Conservation (phyloP, 768 basidiomycete species). For the Tubosaeta sp. region DNA sequence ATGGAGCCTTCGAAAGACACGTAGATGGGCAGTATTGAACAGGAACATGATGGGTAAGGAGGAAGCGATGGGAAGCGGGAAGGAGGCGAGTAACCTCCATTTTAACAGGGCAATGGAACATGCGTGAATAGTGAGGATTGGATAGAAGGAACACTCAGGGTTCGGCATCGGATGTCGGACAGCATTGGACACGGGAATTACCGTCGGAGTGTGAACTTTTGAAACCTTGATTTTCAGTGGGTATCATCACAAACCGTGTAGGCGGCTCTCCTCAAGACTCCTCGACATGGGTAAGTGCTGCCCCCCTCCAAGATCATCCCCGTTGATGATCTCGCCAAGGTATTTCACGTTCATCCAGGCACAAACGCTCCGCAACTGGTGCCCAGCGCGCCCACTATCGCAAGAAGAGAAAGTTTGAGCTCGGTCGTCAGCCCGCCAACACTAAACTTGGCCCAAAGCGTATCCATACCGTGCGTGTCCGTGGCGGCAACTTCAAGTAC, state of each 20-base stretch:
- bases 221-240: slow-evolving; percentile 36
- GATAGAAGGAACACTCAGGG: not conserved
- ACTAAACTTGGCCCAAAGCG: slow-evolving; percentile 97
- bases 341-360: slow-evolving; percentile 95
- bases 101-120: slow-evolving; percentile 19
- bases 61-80: slow-evolving; percentile 26
- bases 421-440: slow-evolving; percentile 95
- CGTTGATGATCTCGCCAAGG: slow-evolving; percentile 44
- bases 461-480: slow-evolving; percentile 89
- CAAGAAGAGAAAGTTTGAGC: slow-evolving; percentile 99
- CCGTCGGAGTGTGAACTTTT: slow-evolving; percentile 28
- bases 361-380: slow-evolving; percentile 94
- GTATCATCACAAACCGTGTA: slow-evolving; percentile 52
- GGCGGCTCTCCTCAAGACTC: slow-evolving; percentile 57
- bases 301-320: slow-evolving; percentile 6
- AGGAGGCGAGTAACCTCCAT: slow-evolving; percentile 14
- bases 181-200: slow-evolving; percentile 1
- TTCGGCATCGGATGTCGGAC: not conserved
- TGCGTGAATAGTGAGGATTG: slow-evolving; percentile 17
- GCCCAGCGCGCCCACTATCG: slow-evolving; percentile 93
- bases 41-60: slow-evolving; percentile 18
- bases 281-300: slow-evolving; percentile 70
- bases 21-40: slow-evolving; percentile 31
- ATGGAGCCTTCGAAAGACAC: slow-evolving; percentile 34
- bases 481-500: slow-evolving; percentile 94